A percentile compares a stretch with the other conserved stretches of the same genome.
Conservation (phyloP, 108 stramenopile species). For the Skeletonema potamos region DNA sequence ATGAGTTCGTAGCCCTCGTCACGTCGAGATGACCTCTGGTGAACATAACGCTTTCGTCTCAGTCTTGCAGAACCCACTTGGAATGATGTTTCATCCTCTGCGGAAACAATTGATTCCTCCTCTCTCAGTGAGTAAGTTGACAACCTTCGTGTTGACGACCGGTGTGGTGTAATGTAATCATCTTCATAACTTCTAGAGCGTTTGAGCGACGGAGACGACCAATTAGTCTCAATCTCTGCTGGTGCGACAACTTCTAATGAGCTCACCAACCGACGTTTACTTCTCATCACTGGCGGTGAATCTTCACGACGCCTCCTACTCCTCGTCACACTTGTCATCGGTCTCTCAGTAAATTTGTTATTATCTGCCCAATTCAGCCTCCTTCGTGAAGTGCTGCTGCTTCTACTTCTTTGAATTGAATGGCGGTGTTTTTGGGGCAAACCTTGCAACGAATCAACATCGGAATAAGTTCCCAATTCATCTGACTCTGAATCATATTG, state of each 20-base stretch:
- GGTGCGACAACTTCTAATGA: background rate
- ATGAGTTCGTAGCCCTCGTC: background rate
- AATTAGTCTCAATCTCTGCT: background rate
- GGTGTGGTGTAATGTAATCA: background rate
- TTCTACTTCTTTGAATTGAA: background rate
- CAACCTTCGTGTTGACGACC: background rate
- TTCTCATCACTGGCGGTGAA: background rate
- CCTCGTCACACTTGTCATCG: background rate
- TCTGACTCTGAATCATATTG: background rate
- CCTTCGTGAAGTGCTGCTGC: background rate
- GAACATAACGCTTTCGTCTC: background rate
- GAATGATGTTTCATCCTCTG: background rate
- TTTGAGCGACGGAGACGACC: background rate
- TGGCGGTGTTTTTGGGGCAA: background rate
- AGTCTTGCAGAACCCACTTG: background rate
- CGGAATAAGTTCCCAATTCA: background rate
- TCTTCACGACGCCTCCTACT: background rate
- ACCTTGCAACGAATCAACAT: background rate
- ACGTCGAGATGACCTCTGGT: background rate
- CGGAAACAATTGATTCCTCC: slow-evolving; percentile 3
- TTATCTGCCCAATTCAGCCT: background rate
- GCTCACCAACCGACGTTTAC: background rate
- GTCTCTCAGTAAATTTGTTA: background rate
- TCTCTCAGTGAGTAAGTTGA: background rate
- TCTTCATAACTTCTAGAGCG: background rate